Conservation (phyloP, 2,329 filamentous ascomycete genomes). For the Diaporthe sp. region DNA sequence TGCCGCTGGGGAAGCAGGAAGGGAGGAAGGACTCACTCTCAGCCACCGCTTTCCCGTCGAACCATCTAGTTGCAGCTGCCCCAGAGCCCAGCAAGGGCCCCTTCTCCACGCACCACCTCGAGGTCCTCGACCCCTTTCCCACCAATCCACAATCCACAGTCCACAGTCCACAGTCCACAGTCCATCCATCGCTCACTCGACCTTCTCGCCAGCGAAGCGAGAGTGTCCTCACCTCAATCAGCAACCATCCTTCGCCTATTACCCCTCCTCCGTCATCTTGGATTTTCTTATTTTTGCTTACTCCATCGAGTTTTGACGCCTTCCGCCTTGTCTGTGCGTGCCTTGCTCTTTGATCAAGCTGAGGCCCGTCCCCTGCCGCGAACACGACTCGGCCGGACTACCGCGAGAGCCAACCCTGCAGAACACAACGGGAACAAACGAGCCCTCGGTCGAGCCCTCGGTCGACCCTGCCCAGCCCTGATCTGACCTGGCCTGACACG, state of each 20-base stretch:
- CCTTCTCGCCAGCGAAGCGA: conserved; percentile 13
- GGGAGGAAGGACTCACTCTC: neutral
- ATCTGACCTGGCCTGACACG: conserved; percentile 3
- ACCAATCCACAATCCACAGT: neutral
- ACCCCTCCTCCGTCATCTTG: neutral
- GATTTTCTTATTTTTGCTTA: neutral
- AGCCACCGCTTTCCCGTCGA: conserved; percentile 20
- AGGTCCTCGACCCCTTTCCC: conserved; percentile 15
- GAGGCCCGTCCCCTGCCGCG: conserved; percentile 7
- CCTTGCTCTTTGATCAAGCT: conserved; percentile 12
- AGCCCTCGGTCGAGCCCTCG: neutral
- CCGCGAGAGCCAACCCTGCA: neutral
- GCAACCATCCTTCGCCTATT: neutral
- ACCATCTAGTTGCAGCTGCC: conserved; percentile 6
- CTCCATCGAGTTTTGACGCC: conserved; percentile 15
- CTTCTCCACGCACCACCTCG: neutral
- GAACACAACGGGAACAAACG: neutral
- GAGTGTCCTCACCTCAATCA: conserved; percentile 5
- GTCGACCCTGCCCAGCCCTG: neutral
- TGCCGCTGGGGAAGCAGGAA: neutral
- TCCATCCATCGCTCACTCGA: neutral
- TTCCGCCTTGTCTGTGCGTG: conserved; percentile 15
- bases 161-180: neutral
- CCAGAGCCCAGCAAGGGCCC: no score
- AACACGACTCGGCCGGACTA: conserved; percentile 22